Evolutionary conservation across 2,329 filamentous ascomycete genomes (phyloP), one percentile per base, ranked within the genome.

Genomic region (Dryadomyces quercus-mongolicae): DNA sequence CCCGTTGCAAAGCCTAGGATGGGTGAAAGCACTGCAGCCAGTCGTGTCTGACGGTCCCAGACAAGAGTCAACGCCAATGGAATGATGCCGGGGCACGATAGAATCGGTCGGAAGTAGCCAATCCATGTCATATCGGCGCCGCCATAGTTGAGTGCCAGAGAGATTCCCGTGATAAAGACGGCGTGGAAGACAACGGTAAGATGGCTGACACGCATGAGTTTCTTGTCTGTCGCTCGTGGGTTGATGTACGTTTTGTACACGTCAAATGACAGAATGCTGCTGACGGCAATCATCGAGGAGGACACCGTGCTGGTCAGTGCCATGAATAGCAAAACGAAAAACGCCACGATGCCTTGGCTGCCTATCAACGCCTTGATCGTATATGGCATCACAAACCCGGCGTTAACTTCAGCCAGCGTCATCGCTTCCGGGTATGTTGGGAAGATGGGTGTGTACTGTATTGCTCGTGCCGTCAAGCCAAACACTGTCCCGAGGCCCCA

Each of bases 311-410:
- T 67, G 0, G 73, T 74, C 3, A 73, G 69, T 3, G 71, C 71
- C 72, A 74, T 74, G 63, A 75, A 75, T 0, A 74, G 63, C 13
- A 74, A 65, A 1, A 74, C 58, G 7, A 71, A 61, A 57, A 70
- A 60, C 3, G 67, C 60, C 3, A 62, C 64, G 0, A 66, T 63
- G 5, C 67, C 68, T 9, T 62, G 63, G n/a, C 59, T 62, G 0
- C 68, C 67, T 0, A 71, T 60, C 7, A 73, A 58, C 0, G 68
- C 66, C 47, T 65, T 62, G 13, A 66, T 61, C 13, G 60, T 61
- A 7, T 65, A 65, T 2, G 67, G 67, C 12, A 62, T 58, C 31
- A 62, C 62, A 1, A 67, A 59, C 0, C 69, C 70, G 0, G 64
- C 62, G 20, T 61, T 61, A 45, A 63, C 62, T 49, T 68, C 62